Evolutionary conservation across 1,284 basidiomycete genomes (phyloP), one percentile per base, ranked within the genome.

Genomic region (Wallemia hederae): DNA sequence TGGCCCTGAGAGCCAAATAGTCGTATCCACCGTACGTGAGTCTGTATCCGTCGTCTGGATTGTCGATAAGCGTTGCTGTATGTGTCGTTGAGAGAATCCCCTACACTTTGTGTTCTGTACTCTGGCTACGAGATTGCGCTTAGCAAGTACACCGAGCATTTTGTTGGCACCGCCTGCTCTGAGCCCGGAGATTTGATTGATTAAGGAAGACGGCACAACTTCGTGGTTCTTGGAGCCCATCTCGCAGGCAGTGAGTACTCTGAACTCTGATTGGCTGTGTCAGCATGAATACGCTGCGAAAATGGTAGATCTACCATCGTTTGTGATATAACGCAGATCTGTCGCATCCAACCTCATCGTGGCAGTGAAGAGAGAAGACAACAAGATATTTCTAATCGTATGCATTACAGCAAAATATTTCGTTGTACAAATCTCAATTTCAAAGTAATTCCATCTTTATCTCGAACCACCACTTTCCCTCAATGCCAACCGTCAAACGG

Each of bases 201-300:
- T 87, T 62, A 97, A 78, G 0, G 78, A 70, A 0, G 86, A 82
- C 0, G 92, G 92, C 1, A 99, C 91, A 55, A 96, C 78, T 71
- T 97, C 85, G 69, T 98, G 92, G 68, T 97, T 97, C 74, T 94
- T 94, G 2, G 88, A 94, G 31, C 92, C 94, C 78, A 94, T 90
- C 74, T 99, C 92, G 49, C 85, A 83, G 59, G 92, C 88, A 25
- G 87, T 89, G 31, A 98, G 76, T 15, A 97, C 89, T 60, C 91
- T 76, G 71, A 97, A 98, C 70, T 96, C 56, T 58, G 24, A 26
- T 22, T 24, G 24, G 24, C 11, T 26, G 9, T 11, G 19, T 49
- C 22, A 49, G 39, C 11, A 17, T 14, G 11, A 49, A 49, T 49
- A 49, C 19, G 22, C 5, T 15, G 22, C 11, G 11, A 7, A 26